Conservation (phyloP, 768 basidiomycete genomes). For the Neoboletus magnificus region DNA sequence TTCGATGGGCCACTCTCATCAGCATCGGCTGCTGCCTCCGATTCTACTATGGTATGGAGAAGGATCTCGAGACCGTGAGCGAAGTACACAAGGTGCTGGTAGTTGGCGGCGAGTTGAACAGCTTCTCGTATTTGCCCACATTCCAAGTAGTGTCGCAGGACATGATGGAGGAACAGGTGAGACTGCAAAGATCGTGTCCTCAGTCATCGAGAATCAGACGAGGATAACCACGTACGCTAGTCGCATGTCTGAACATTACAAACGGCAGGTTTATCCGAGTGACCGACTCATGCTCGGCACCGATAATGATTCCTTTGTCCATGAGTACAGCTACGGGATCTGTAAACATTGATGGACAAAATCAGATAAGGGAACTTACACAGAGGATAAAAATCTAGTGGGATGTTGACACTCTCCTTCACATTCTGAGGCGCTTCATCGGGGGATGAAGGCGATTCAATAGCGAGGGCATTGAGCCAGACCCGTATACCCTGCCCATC, state of each 20-base stretch:
- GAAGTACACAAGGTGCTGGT: constrained; percentile 88
- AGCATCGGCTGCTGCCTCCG: constrained; percentile 50
- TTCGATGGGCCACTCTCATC: constrained; percentile 22
- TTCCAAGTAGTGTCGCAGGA: constrained; percentile 79
- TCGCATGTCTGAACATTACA: constrained; percentile 87
- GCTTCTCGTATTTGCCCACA: constrained; percentile 65
- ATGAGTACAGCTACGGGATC: constrained; percentile 78
- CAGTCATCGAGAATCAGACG: neutral
- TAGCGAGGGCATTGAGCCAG: constrained; percentile 93
- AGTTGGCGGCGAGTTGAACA: constrained; percentile 80
- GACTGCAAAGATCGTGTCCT: constrained; percentile 49
- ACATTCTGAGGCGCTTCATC: constrained; percentile 49
- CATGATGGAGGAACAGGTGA: constrained; percentile 90
- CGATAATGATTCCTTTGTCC: constrained; percentile 99
- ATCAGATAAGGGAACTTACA: constrained; percentile 49
- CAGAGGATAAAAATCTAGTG: constrained; percentile 91
- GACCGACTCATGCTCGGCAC: constrained; percentile 85
- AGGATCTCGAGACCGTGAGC: constrained; percentile 93
- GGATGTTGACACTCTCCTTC: constrained; percentile 91
- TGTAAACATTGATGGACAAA: constrained; percentile 1
- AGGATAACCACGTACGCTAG: constrained; percentile 57
- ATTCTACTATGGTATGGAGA: constrained; percentile 89
- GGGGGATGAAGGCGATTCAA: constrained; percentile 56
- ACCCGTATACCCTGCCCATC: constrained; percentile 87
- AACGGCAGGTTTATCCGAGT: constrained; percentile 77